Evolutionary conservation across 805 yeast species (phyloP), one percentile per base, ranked within the genome.

Genomic region (Spathaspora boniae): DNA sequence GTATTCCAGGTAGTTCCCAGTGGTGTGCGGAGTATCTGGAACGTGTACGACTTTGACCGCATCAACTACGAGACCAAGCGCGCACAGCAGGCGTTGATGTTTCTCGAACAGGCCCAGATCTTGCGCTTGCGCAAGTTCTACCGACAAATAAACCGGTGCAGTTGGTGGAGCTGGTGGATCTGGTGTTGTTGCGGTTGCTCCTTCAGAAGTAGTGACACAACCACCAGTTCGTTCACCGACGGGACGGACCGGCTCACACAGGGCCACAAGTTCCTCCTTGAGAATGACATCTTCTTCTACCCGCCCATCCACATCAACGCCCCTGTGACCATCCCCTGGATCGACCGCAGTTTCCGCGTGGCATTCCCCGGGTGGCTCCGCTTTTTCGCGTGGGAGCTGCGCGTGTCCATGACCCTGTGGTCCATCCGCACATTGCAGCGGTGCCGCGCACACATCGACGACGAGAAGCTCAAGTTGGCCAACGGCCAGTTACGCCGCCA

Each of bases 21-120:
- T 0, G 74, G 76, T 1, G 68, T 83, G 2, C 62, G 66, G 9
- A 64, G 65, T 16, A 58, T 84, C 0, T 81, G 88, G 86, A 74
- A 78, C 37, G 68, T 81, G 0, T 53, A 61, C 38, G 64, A 62
- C 31, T 58, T 51, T 31, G 37, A 37, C 12, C 34, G 38, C 18
- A 52, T 48, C 9, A 39, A 45, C 26, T 34, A 45, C 17, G 41
- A 51, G 16, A 56, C 53, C 7, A 28, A 30, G 3, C 43, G 48
- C 18, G 60, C 62, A 0, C 33, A 46, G 6, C 52, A 55, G 7
- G 59, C 63, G 0, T 29, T 65, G 12, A 38, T 53, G 9, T 26
- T 45, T 2, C 38, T 68, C 7, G 73, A 68, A 42, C 24, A 33
- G 7, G 51, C 53, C 2, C 58, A 60, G 28, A 36, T 38, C 6